Conservation (phyloP, 192 early-diverging fungal species). For the Backusella luteola region DNA sequence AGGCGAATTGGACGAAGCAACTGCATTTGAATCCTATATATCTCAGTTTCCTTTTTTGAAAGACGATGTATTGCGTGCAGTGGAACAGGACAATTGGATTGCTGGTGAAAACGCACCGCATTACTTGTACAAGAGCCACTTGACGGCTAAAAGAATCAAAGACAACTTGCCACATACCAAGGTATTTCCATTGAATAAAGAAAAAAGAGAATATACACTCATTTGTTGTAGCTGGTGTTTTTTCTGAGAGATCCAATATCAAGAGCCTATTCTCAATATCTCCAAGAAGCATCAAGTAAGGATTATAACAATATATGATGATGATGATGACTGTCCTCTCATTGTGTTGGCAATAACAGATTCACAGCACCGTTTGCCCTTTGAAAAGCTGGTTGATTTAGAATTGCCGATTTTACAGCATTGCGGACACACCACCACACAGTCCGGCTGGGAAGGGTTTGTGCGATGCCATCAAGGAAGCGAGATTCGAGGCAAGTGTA, state of each 20-base stretch:
- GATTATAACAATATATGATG: not conserved
- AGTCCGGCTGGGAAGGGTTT: slow-evolving; percentile 34
- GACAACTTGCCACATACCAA: slow-evolving; percentile 49
- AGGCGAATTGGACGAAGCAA: slow-evolving; percentile 4
- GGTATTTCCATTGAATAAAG: slow-evolving; percentile 11
- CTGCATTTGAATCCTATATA: slow-evolving; percentile 32
- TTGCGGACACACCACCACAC: slow-evolving; percentile 33
- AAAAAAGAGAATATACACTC: not conserved
- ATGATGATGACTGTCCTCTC: not conserved
- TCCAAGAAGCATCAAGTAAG: slow-evolving; percentile 16
- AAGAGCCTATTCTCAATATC: slow-evolving; percentile 49
- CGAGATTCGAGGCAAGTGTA: slow-evolving; percentile 23
- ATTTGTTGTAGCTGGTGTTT: slow-evolving; percentile 36
- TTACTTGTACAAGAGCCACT: slow-evolving; percentile 30
- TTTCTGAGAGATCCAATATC: slow-evolving; percentile 51
- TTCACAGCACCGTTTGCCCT: slow-evolving; percentile 13
- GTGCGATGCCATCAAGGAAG: slow-evolving; percentile 35
- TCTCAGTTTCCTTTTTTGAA: slow-evolving; percentile 25
- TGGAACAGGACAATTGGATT: slow-evolving; percentile 22
- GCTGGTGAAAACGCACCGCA: slow-evolving; percentile 36
- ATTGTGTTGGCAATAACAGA: not conserved
- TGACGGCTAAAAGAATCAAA: slow-evolving; percentile 43
- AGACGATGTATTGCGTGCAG: slow-evolving; percentile 5
- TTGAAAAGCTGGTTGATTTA: slow-evolving; percentile 31
- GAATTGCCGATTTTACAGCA: slow-evolving; percentile 32